Conservation (phyloP, 192 early-diverging fungal species). For the Physocladia obscura region DNA sequence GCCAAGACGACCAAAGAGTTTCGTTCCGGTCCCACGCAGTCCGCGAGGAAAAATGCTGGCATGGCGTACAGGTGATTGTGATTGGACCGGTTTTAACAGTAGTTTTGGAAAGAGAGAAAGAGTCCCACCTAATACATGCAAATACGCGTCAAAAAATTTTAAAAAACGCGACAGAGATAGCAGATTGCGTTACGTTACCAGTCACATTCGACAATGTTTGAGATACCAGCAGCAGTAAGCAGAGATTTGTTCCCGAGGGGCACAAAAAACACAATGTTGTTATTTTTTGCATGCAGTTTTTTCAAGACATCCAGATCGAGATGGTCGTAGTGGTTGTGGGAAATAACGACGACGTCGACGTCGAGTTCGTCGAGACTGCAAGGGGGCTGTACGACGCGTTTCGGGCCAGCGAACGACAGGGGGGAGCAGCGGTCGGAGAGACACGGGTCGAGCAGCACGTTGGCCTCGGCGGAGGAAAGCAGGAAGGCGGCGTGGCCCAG, state of each 20-base stretch:
- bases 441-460: constrained; percentile 72
- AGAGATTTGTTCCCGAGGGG: constrained; percentile 75
- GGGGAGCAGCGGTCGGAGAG: constrained; percentile 74
- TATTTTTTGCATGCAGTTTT: not conserved
- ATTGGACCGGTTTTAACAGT: not conserved
- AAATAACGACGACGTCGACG: constrained; percentile 74
- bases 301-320: constrained; percentile 60
- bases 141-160: no score
- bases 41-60: constrained; percentile 72
- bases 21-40: constrained; percentile 63
- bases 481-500: constrained; percentile 63
- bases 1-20: constrained; percentile 83
- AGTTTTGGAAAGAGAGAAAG: not conserved
- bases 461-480: constrained; percentile 61
- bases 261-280: constrained; percentile 58
- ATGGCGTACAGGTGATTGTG: constrained; percentile 60
- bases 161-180: no score
- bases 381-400: constrained; percentile 62
- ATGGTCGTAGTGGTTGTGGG: constrained; percentile 91
- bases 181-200: no score
- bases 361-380: constrained; percentile 65
- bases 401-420: constrained; percentile 61
- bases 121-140: no score
- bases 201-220: constrained; percentile 65
- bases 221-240: constrained; percentile 48